Conservation (phyloP, 2,329 filamentous ascomycete genomes). For the Exserohilum turcica region DNA sequence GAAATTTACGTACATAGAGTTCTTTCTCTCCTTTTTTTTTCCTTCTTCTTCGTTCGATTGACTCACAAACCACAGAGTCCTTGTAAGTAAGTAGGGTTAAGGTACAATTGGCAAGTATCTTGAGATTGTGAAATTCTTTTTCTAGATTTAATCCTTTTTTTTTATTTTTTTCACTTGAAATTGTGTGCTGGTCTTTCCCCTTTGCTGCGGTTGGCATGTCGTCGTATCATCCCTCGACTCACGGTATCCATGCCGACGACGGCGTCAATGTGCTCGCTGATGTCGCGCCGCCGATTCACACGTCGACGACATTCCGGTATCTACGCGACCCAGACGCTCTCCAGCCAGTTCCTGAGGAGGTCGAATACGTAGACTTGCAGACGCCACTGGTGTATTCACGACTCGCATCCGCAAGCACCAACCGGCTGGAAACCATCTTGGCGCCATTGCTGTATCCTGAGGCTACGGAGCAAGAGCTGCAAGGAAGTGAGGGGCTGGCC, state of each 20-base stretch:
- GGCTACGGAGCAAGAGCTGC: conserved; percentile 20
- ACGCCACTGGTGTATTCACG: conserved; percentile 74
- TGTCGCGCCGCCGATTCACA: conserved; percentile 86
- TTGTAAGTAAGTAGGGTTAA: too few species aligned
- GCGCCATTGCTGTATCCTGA: conserved; percentile 69
- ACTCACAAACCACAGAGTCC: too few species aligned
- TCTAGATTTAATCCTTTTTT: too few species aligned
- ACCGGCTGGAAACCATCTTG: conserved; percentile 83
- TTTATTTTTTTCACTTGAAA: background rate
- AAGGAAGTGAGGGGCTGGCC: conserved; percentile 18
- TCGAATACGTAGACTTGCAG: conserved; percentile 31
- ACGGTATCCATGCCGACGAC: conserved; percentile 83
- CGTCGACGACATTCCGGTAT: conserved; percentile 92
- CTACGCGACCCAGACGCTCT: conserved; percentile 70
- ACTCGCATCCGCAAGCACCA: conserved; percentile 74
- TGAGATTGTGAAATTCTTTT: too few species aligned
- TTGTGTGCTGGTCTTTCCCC: background rate
- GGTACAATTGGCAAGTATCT: too few species aligned
- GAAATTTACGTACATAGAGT: too few species aligned
- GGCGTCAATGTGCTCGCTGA: conserved; percentile 73
- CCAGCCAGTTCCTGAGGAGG: conserved; percentile 55
- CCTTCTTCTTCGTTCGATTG: too few species aligned
- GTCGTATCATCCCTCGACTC: conserved; percentile 64
- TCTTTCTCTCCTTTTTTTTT: too few species aligned
- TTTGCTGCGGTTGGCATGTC: background rate